phyloP scores from a whole-genome alignment of 331 rosid species.

The Malus hybrid region DNA sequence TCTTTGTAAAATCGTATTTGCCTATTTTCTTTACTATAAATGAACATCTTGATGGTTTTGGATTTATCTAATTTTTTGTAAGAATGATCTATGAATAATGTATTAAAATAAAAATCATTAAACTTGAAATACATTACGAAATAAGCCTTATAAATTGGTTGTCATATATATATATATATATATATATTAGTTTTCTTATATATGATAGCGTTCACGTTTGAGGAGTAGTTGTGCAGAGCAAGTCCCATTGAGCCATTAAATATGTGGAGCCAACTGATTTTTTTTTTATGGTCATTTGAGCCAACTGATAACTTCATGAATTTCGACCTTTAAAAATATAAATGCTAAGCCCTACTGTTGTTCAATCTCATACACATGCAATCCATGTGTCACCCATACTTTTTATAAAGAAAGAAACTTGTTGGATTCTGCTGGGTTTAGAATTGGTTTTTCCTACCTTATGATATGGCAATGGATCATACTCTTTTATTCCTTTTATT shows the following conservation, averaged over 20 bases:
- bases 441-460: neutral
- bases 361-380: constrained; percentile 29
- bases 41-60: too few relatives aligned
- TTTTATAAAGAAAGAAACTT: neutral
- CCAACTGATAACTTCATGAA: constrained; percentile 8
- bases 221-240: constrained; percentile 10
- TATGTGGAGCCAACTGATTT: constrained; percentile 5
- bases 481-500: neutral
- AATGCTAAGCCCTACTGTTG: neutral
- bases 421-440: constrained; percentile 9
- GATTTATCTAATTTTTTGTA: too few relatives aligned
- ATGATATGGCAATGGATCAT: neutral
- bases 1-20: too few relatives aligned
- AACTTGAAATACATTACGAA: too few relatives aligned
- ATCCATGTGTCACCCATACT: constrained; percentile 41
- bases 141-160: too few relatives aligned
- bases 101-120: too few relatives aligned
- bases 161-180: too few relatives aligned
- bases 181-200: too few relatives aligned
- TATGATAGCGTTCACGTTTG: neutral
- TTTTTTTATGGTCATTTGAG: neutral
- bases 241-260: constrained; percentile 21
- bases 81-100: too few relatives aligned
- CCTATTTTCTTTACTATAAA: too few relatives aligned
- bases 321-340: neutral